Percentiles rank a stretch among this genome's conserved stretches.
Conservation (phyloP, 2,329 filamentous ascomycete species). For the Colletotrichum orbiculare region DNA sequence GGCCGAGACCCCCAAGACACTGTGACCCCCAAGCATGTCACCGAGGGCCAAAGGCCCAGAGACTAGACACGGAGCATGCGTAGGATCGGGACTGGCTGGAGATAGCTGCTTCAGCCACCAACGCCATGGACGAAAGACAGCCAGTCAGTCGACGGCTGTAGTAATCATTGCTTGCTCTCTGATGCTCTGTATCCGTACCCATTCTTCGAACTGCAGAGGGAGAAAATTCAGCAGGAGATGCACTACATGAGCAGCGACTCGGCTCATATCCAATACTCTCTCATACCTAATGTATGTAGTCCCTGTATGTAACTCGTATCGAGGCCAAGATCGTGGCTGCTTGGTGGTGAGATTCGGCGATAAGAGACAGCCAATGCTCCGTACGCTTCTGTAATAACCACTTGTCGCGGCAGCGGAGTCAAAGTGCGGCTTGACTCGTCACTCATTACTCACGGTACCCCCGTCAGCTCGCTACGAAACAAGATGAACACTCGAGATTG, state of each 20-base stretch:
- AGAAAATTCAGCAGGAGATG: too few species aligned
- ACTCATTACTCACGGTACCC: background rate
- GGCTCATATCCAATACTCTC: too few species aligned
- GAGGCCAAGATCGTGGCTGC: background rate
- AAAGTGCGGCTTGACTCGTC: background rate
- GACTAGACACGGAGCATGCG: slow-evolving; percentile 2
- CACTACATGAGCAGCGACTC: too few species aligned
- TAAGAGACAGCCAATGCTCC: background rate
- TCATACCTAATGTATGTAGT: too few species aligned
- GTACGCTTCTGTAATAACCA: too few species aligned
- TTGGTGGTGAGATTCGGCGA: slow-evolving; percentile 20
- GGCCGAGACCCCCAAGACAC: slow-evolving; percentile 30
- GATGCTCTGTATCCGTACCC: too few species aligned
- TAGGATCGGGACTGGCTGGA: slow-evolving; percentile 30
- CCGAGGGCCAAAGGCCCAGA: too few species aligned
- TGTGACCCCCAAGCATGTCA: slow-evolving; percentile 16
- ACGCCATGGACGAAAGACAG: slow-evolving; percentile 13
- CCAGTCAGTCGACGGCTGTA: too few species aligned
- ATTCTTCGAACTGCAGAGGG: too few species aligned
- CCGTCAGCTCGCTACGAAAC: slow-evolving; percentile 6
- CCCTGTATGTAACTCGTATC: too few species aligned
- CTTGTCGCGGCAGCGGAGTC: background rate
- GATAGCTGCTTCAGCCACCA: slow-evolving; percentile 33
- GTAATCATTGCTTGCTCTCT: too few species aligned
- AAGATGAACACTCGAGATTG: slow-evolving; percentile 24